Evolutionary conservation across 2,329 filamentous ascomycete species (phyloP), one percentile per base, ranked within the genome.

Genomic region (Arthrobotrys musiformis): DNA sequence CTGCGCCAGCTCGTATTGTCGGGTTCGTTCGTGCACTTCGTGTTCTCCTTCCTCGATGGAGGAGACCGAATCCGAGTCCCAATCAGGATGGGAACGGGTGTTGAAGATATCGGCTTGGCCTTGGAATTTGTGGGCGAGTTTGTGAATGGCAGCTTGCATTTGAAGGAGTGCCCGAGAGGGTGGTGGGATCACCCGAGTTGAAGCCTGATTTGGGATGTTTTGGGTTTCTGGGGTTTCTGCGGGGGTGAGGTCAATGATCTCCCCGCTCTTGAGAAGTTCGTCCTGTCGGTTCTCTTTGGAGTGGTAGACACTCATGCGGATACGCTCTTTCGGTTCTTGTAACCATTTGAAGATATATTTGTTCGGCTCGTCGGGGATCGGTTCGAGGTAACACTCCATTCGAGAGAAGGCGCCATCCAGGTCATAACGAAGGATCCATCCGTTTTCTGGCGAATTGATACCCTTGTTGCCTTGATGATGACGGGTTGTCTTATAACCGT

Each of bases 301-400:
- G 15, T 76, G 72, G 8, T 42, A 35, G 19, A 52, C 30, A 28
- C 72, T 76, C 28, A 64, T 70, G 19, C 22, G 61, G 3, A 67
- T 40, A 8, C 48, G 58, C n/a, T 70, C 70, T n/a, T 56, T 61
- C 30, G 64, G 64, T 9, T 70, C 72, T 37, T 76, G 58, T 4
- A 76, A 60, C 72, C 72, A 76, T 17, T 76, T 69, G 50, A 76
- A 76, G 3, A 61, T 48, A 19, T 76, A 76, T 28, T 76, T 76
- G 26, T 76, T 42, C 1, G 72, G 72, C 7, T 76, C 72, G 8
- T 76, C 58, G 15, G 72, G 64, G 4, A 76, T 61, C 5, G 72
- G 72, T 28, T 76, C 72, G 28, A 76, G 72, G 22, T 76, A 76
- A 40, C 72, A 76, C 35, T 70, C 46, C 72, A 76, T 76, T 13